Percentiles rank a stretch among this genome's conserved stretches.
These are phyloP conservation scores for Inonotus hispidus DNA, from an alignment of 1,284 basidiomycete genomes.

Conservation along the genomic window DNA sequence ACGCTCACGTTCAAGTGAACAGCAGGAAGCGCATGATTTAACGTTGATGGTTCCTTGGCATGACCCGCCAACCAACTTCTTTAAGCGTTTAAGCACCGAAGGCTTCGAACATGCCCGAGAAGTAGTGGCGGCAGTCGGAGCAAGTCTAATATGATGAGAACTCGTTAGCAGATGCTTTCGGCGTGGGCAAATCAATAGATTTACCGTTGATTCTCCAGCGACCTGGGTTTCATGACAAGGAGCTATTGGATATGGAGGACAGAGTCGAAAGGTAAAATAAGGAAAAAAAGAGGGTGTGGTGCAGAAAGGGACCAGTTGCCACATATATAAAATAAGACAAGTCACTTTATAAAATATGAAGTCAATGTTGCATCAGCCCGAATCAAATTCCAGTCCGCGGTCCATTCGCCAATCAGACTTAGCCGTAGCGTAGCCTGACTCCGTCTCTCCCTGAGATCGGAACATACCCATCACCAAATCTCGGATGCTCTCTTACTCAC, in stretches of 20 bases:
- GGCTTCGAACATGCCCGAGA: neutral
- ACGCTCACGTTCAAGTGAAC: neutral
- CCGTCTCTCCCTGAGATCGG: neutral
- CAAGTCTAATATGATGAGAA: neutral
- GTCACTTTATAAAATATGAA: neutral
- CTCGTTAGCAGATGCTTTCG: neutral
- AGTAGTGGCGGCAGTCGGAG: neutral
- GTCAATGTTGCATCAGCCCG: no score
- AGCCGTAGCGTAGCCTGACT: neutral
- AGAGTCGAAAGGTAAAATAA: neutral
- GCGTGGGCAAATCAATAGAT: neutral
- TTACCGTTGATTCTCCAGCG: neutral
- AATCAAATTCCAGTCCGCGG: no score
- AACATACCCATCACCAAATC: neutral
- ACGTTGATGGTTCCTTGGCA: no score
- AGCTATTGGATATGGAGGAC: neutral
- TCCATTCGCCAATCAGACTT: neutral
- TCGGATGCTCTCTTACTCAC: neutral
- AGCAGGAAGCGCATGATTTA: neutral
- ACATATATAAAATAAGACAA: neutral
- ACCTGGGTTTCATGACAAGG: neutral
- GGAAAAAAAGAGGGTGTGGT: neutral
- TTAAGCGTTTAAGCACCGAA: constrained; percentile 1
- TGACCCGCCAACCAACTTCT: neutral
- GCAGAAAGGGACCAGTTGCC: neutral